Conservation (phyloP, 2,329 filamentous ascomycete species). For the Magnaporthiopsis incrustans region DNA sequence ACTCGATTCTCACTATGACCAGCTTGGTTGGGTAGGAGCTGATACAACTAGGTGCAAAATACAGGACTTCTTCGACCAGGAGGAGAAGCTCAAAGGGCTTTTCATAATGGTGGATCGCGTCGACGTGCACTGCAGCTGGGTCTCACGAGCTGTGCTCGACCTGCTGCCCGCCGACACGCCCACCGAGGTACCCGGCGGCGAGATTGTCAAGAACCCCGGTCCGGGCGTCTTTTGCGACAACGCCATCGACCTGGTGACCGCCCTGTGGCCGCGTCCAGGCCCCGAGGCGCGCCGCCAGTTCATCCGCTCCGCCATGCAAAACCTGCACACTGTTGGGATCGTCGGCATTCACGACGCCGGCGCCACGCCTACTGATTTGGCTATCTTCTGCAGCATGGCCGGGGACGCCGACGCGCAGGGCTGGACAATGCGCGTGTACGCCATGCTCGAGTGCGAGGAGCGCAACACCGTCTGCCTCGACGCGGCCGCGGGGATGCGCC, state of each 20-base stretch:
- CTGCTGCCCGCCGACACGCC: conserved; percentile 46
- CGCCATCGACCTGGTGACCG: conserved; percentile 55
- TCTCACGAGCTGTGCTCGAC: conserved; percentile 54
- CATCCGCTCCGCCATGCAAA: conserved; percentile 51
- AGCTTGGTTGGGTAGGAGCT: not conserved
- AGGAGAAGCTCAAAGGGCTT: conserved; percentile 41
- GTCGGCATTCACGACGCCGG: conserved; percentile 65
- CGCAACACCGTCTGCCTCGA: conserved; percentile 57
- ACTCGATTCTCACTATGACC: not conserved
- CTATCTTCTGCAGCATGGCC: conserved; percentile 45
- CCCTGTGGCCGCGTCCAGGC: conserved; percentile 48
- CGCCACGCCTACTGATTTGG: conserved; percentile 44
- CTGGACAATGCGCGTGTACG: conserved; percentile 57
- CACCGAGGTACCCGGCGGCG: conserved; percentile 52
- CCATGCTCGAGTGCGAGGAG: conserved; percentile 59
- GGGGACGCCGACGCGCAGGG: conserved; percentile 32
- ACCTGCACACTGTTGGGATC: conserved; percentile 56
- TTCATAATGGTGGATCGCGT: conserved; percentile 65
- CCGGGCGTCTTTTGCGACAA: conserved; percentile 67
- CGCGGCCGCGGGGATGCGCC: conserved; percentile 32
- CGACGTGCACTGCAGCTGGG: conserved; percentile 64
- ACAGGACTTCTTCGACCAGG: conserved; percentile 46
- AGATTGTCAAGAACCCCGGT: conserved; percentile 52
- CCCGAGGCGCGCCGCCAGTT: conserved; percentile 44
- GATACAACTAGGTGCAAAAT: not conserved